Base-by-base conservation (phyloP, 2,329 filamentous ascomycete genomes). In the Neofusicoccum umdonicola region DNA sequence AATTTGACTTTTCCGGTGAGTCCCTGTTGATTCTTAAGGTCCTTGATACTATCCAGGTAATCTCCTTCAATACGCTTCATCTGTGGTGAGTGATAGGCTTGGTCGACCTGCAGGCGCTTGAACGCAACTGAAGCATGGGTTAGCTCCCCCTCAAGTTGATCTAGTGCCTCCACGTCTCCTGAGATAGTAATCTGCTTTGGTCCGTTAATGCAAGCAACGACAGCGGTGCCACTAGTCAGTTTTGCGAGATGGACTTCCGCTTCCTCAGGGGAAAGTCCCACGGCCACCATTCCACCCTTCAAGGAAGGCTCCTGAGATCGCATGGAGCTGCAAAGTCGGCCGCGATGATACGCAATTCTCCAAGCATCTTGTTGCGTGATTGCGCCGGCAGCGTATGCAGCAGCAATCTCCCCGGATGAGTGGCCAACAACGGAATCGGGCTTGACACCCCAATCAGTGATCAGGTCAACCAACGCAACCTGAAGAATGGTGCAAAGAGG, bases 221-320 rank as follows among this genome's bases (percentile, higher is more conserved):
- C 13, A 8, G 65, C 56, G 8, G 31, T 27, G 2, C 69, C 69
- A 15, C 45, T n/a, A 1, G 69, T 19, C 22, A 51, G 17, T n/a
- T 63, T 19, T 3, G 65, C 64, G 8, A 70, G 47, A 3, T 67
- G 50, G 2, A 56, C 17, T 7, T 37, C 31, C 19, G 65, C 63
- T 0, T 17, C 42, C 4, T 69, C 63, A 0, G 62, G 37, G 3
- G 68, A 64, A 4, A 71, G 47, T 6, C 70, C 67, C 1, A 71
- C 68, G 19, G 71, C 71, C 11, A 72, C 44, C 72, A 74, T 74
- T n/a, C 71, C 69, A 19, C 69, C 69, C 27, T 31, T 5, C 4
- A 31, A 7, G 27, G 27, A 31, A 31, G 27, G 27, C 27, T 7
- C 1, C 27, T 31, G 4, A 31, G 27, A 31, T 5, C 5, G 27